Evolutionary conservation across 2,329 filamentous ascomycete species (phyloP), one percentile per base, ranked within the genome.

Genomic region (Tolypocladium endophyticum): DNA sequence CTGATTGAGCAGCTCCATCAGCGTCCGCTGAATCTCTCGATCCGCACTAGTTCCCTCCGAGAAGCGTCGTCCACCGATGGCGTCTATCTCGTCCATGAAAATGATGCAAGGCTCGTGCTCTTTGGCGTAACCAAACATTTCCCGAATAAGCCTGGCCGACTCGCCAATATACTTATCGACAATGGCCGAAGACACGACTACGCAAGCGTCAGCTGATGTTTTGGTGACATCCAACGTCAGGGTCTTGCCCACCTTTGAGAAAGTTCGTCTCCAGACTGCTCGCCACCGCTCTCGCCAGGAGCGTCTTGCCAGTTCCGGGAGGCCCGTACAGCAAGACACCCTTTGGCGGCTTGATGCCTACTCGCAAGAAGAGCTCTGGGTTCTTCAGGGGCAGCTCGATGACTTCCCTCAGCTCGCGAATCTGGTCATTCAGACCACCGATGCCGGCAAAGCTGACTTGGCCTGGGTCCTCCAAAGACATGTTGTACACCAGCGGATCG

Each of bases 41-140:
- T 99, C 94, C 57, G 94, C 94, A 61, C 92, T 96, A 57, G 94
- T 99, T 67, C 95, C 94, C 75, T 99, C 94, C 0, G 91, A 96
- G 77, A 99, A 99, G 69, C 94, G 85, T 69, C 95, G 86, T 64
- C 95, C 95, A 73, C 94, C 94, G 70, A 99, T 99, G 71, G 94
- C 94, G 72, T 99, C 94, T 72, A 99, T 99, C 78, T 99, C 94
- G 81, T 99, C 95, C 94, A 99, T 99, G 84, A 99, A 99, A 77
- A 99, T 99, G 75, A 99, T 99, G 75, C 94, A 99, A 45, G 94
- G 94, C 76, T 99, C 94, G 74, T 99, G 94, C 74, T 99, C 95
- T 77, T 97, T 97, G 69, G 95, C 94, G 71, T 99, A 99, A 61
- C 94, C 95, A 71, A 99, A 99, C 95, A 99, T 99, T 76, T 99